Percentiles rank a stretch among this genome's conserved stretches.
phyloP scores from a whole-genome alignment of 257 asterid species.

The Leptodermis oblonga region DNA sequence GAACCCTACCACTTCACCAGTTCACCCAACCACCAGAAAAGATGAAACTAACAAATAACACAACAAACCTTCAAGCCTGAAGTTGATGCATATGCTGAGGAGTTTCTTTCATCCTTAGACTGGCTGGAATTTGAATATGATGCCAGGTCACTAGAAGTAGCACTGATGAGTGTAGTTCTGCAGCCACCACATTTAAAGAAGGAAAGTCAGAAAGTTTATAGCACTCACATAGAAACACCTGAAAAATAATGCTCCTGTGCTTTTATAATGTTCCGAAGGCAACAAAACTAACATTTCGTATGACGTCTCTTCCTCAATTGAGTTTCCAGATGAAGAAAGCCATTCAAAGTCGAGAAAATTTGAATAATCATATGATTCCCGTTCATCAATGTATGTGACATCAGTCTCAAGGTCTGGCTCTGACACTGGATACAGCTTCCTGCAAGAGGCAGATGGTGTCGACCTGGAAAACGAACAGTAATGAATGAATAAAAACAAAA shows the following conservation, averaged over 20 bases:
- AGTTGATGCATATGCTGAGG: conserved; percentile 33
- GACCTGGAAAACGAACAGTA: conserved; percentile 39
- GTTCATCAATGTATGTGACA: conserved; percentile 31
- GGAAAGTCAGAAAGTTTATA: not conserved
- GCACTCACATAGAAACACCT: not conserved
- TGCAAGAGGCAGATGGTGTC: conserved; percentile 54
- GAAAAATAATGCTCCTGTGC: not conserved
- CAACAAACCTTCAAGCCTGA: conserved; percentile 58
- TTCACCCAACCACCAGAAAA: too few species aligned
- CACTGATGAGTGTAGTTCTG: conserved; percentile 61
- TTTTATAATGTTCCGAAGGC: not conserved
- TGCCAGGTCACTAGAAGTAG: conserved; percentile 38
- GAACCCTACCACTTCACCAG: too few species aligned
- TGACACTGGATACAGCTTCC: conserved; percentile 44
- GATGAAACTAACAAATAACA: not conserved
- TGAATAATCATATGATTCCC: conserved; percentile 55
- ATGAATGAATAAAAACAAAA: not conserved
- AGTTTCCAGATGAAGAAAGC: conserved; percentile 89
- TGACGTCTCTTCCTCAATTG: conserved; percentile 79
- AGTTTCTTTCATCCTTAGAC: conserved; percentile 37
- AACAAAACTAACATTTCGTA: conserved; percentile 53
- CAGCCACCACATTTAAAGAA: conserved; percentile 13
- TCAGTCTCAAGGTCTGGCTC: conserved; percentile 47
- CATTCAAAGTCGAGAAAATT: conserved; percentile 74
- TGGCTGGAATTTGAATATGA: conserved; percentile 30